Evolutionary conservation across 2,329 filamentous ascomycete species (phyloP).

Genomic region (Diaporthe eres): DNA sequence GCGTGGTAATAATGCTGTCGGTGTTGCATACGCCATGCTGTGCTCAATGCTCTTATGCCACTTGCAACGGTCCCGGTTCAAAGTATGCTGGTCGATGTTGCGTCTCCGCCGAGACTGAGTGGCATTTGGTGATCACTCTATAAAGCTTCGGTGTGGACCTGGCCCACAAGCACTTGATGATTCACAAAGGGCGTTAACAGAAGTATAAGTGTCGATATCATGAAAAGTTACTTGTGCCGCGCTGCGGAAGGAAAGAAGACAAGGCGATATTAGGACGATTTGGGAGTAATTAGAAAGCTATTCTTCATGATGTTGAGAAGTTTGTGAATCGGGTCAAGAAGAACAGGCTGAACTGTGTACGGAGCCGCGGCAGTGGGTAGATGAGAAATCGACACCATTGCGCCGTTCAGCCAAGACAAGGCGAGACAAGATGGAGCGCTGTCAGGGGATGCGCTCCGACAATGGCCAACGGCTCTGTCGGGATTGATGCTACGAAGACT

Average conservation of each 20-base stretch:
- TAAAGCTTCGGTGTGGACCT: too few relatives aligned
- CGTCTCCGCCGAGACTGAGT: neutral
- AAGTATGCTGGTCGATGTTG: neutral
- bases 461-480: neutral
- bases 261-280: neutral
- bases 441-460: slow-evolving; percentile 19
- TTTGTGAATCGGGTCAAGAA: neutral
- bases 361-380: neutral
- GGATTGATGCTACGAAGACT: neutral
- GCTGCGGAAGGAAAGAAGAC: neutral
- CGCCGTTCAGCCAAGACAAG: slow-evolving; percentile 16
- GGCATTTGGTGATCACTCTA: neutral
- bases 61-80: neutral
- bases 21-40: slow-evolving; percentile 12
- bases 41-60: neutral
- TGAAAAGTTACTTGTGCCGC: neutral
- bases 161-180: neutral
- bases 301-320: neutral
- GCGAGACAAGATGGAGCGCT: slow-evolving; percentile 14
- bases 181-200: neutral
- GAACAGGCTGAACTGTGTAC: neutral
- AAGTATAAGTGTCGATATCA: neutral
- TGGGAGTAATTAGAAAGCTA: neutral
- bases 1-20: slow-evolving; percentile 2
- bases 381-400: slow-evolving; percentile 4